phyloP scores from a whole-genome alignment of 169 alveolate genomes.

The Perkinsus marinus region DNA sequence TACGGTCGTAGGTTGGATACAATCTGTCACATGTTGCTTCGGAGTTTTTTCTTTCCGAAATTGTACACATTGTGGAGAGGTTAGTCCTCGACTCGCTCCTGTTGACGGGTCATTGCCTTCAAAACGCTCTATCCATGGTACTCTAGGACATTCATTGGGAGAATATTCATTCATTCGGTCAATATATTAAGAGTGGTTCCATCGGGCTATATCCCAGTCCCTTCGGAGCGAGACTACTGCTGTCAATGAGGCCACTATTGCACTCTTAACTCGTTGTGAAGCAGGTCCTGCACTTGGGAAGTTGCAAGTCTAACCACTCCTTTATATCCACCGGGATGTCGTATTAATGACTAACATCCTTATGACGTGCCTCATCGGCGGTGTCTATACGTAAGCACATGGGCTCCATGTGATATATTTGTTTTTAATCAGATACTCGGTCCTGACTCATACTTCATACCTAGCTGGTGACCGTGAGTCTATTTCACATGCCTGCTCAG shows the following conservation, averaged over 20 bases:
- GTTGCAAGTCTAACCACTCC: not conserved
- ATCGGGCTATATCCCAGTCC: not conserved
- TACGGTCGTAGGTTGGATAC: not conserved
- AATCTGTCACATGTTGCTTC: not conserved
- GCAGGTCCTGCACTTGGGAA: not conserved
- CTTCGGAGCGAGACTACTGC: not conserved
- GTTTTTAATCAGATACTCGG: not conserved
- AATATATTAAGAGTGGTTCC: not conserved
- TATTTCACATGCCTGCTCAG: too few species aligned
- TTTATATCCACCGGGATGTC: not conserved
- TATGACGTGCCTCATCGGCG: not conserved
- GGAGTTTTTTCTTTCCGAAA: not conserved
- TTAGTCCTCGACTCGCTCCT: not conserved
- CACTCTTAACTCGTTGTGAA: not conserved
- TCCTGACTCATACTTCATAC: not conserved
- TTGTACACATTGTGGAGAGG: not conserved
- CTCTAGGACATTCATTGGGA: not conserved
- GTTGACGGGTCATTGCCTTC: not conserved
- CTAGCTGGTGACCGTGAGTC: not conserved
- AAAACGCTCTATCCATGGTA: not conserved
- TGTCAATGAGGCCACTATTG: not conserved
- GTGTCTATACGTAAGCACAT: not conserved
- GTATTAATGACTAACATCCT: not conserved
- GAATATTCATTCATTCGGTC: too few species aligned
- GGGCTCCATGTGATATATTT: not conserved